Evolutionary conservation across 2,329 filamentous ascomycete species (phyloP).

Genomic region (Colletotrichum godetiae): DNA sequence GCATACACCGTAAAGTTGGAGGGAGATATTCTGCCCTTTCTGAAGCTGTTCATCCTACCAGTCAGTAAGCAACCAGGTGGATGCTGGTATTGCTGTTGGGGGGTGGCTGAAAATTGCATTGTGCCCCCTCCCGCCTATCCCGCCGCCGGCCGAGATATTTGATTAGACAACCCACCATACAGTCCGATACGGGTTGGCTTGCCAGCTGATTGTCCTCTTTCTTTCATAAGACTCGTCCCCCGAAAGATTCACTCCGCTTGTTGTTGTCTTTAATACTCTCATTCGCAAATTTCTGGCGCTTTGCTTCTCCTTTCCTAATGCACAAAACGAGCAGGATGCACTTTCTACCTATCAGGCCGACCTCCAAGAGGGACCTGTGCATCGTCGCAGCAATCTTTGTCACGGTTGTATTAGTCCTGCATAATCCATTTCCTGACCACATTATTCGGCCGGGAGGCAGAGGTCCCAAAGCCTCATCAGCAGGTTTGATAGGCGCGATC

Average conservation of each 20-base stretch:
- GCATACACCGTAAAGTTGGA: background rate
- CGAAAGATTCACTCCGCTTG: background rate
- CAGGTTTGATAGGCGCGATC: conserved; percentile 4
- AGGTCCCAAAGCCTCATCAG: background rate
- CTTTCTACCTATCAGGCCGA: conserved; percentile 10
- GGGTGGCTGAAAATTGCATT: background rate
- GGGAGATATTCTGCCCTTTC: background rate
- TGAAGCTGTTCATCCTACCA: background rate
- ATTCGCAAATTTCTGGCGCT: background rate
- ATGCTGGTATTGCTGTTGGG: background rate
- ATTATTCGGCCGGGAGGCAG: background rate
- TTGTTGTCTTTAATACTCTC: background rate
- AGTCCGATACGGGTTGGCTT: background rate
- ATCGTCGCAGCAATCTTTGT: conserved; percentile 11
- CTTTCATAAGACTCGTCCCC: background rate
- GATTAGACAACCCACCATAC: background rate
- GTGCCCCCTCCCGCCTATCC: too few relatives aligned
- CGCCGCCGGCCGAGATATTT: background rate
- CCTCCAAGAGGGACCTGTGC: conserved; percentile 16
- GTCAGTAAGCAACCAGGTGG: background rate
- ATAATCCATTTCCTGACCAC: conserved; percentile 20
- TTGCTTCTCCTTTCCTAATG: background rate
- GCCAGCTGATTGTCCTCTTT: background rate
- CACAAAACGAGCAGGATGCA: conserved; percentile 1
- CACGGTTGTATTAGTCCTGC: background rate